Base-by-base conservation (phyloP, 371 early-diverging fungal species). In the Batkoa obscura region DNA sequence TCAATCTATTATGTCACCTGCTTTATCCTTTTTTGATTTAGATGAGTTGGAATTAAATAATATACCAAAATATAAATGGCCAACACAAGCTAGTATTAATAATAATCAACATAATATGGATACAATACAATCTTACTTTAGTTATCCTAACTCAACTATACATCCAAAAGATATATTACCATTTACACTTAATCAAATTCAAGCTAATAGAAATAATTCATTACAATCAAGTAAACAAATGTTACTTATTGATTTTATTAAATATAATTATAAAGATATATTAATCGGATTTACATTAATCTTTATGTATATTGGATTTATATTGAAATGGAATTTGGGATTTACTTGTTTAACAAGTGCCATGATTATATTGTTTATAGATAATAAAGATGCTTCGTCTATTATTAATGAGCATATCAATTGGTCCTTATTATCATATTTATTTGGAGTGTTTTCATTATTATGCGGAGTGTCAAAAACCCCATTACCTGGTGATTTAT, bases 391-490 rank as follows among this genome's bases (percentile, higher is more conserved):
- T 39, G 30, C 39, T 12, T 37, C 50, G 4, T 23, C 34, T 33
- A 34, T 50, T 33, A 12, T 57, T 13, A 33, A 43, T 2, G 56
- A 56, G 3, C 43, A 60, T 12, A 38, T 60, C 33, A 56, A 60
- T 42, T 60, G 49, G 48, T 30, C 39, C 10, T 15, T 56, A 12
- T 13, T 60, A 5, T 12, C 48, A 31, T 60, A 60, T 34, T 42
- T 56, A 3, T 50, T 60, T 56, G 60, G 60, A n/a, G 39, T 57
- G 1, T 60, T 60, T 42, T 38, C 38, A 3, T 23, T 60, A 9
- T 36, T 60, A 10, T 12, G 15, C 12, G 60, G 60, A 30, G 30
- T 60, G 5, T 31, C 12, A 10, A 30, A 34, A 31, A 60, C 60
- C 15, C 56, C 50, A 41, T 12, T 60, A 12, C 60, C 57, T 15